Conservation (phyloP, 1,139 yeast genomes). For the Debaryomyces sp. region DNA sequence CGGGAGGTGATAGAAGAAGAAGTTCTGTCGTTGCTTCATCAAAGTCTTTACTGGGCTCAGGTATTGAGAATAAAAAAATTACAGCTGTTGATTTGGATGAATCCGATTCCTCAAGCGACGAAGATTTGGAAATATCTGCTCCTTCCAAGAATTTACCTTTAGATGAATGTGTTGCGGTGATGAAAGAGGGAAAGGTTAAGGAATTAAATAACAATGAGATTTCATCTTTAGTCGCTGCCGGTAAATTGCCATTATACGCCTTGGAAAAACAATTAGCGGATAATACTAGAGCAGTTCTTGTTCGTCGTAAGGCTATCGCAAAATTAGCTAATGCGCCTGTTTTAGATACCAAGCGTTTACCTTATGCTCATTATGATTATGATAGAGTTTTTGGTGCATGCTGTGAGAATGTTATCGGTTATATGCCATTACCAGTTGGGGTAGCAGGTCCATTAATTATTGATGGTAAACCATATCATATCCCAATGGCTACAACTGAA, state of each 20-base stretch:
- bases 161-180: constrained; percentile 62
- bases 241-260: constrained; percentile 89
- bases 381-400: constrained; percentile 98
- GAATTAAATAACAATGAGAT: constrained; percentile 74
- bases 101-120: constrained; percentile 15
- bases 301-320: constrained; percentile 91
- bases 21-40: constrained; percentile 2
- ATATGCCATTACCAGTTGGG: constrained; percentile 94
- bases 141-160: constrained; percentile 36
- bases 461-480: constrained; percentile 83
- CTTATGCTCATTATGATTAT: constrained; percentile 83
- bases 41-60: not conserved
- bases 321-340: constrained; percentile 81
- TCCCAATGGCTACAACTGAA: constrained; percentile 99
- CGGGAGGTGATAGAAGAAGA: constrained; percentile 4
- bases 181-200: constrained; percentile 75
- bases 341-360: constrained; percentile 70
- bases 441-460: constrained; percentile 95
- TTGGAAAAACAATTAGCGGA: constrained; percentile 88
- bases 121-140: constrained; percentile 29
- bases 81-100: constrained; percentile 7
- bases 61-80: not conserved
- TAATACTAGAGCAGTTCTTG: constrained; percentile 86
- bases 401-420: constrained; percentile 98
- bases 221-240: constrained; percentile 66